phyloP scores from a whole-genome alignment of 2,329 filamentous ascomycete genomes.

The Pseudogymnoascus sp. region DNA sequence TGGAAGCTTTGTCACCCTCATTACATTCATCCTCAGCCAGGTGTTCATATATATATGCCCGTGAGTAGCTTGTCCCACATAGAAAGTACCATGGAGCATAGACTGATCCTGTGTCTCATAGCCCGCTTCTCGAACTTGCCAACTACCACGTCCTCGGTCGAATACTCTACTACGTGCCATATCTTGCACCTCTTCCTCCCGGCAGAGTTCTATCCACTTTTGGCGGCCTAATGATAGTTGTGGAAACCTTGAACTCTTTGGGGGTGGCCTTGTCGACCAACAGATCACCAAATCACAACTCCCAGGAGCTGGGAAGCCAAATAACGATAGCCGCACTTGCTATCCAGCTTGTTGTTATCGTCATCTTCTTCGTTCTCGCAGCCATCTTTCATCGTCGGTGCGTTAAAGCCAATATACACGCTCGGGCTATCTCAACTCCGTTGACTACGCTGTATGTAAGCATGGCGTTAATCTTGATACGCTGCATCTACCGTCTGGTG shows the following conservation, averaged over 20 bases:
- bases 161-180: constrained; percentile 53
- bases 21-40: constrained; percentile 36
- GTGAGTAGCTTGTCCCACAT: constrained; percentile 22
- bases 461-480: constrained; percentile 40
- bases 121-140: constrained; percentile 50
- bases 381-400: constrained; percentile 41
- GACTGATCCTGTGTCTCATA: constrained; percentile 19
- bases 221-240: constrained; percentile 37
- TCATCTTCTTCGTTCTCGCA: constrained; percentile 42
- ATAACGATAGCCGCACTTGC: constrained; percentile 43
- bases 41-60: constrained; percentile 14
- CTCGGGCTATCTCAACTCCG: constrained; percentile 27
- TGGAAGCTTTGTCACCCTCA: constrained; percentile 23
- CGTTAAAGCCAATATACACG: constrained; percentile 11
- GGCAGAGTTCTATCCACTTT: constrained; percentile 38
- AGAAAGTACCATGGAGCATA: neutral
- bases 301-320: constrained; percentile 35
- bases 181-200: constrained; percentile 44
- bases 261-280: constrained; percentile 42
- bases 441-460: constrained; percentile 44
- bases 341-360: constrained; percentile 45
- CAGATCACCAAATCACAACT: constrained; percentile 30
- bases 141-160: constrained; percentile 56
- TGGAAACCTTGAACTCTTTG: constrained; percentile 41
- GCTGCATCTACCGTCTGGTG: constrained; percentile 48